These are phyloP conservation scores for Sesbania bispinosa DNA, from an alignment of 306 rosid genomes.

Conservation along the genomic window DNA sequence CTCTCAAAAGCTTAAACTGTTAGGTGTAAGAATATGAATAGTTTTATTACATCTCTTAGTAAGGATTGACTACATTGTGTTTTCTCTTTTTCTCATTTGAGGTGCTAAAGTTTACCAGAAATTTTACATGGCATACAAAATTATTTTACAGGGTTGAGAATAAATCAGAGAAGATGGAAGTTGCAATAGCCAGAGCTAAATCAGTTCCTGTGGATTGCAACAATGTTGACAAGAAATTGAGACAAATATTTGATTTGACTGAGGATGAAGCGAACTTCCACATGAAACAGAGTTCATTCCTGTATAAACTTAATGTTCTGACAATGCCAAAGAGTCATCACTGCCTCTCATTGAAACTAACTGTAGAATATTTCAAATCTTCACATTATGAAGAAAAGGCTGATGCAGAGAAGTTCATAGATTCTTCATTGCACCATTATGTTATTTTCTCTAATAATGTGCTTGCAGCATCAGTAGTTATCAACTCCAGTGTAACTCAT, in stretches of 20 bases:
- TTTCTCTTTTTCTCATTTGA: not conserved
- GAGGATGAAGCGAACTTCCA: conserved; percentile 98
- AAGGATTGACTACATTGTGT: not conserved
- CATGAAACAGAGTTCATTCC: conserved; percentile 95
- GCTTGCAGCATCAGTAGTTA: conserved; percentile 84
- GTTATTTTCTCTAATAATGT: conserved; percentile 82
- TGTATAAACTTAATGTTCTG: conserved; percentile 90
- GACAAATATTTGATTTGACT: conserved; percentile 87
- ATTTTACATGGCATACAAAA: conserved; percentile 16
- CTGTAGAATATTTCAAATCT: conserved; percentile 85
- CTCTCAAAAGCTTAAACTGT: not conserved
- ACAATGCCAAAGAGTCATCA: conserved; percentile 96
- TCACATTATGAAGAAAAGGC: conserved; percentile 44
- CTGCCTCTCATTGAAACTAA: conserved; percentile 88
- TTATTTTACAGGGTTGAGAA: conserved; percentile 58
- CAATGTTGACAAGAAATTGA: conserved; percentile 95
- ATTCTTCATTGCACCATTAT: conserved; percentile 71
- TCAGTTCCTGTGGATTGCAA: conserved; percentile 69
- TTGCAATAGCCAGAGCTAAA: conserved; percentile 63
- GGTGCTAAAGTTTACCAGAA: not conserved
- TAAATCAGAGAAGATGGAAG: conserved; percentile 62
- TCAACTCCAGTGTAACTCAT: conserved; percentile 80
- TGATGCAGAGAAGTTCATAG: conserved; percentile 51
- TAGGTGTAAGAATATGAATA: not conserved
- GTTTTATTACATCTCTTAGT: not conserved